A percentile compares a stretch with the other conserved stretches of the same genome.
These are phyloP conservation scores for Magnusiomyces magnusii DNA, from an alignment of 1,139 yeast species.

Conservation along the genomic window DNA sequence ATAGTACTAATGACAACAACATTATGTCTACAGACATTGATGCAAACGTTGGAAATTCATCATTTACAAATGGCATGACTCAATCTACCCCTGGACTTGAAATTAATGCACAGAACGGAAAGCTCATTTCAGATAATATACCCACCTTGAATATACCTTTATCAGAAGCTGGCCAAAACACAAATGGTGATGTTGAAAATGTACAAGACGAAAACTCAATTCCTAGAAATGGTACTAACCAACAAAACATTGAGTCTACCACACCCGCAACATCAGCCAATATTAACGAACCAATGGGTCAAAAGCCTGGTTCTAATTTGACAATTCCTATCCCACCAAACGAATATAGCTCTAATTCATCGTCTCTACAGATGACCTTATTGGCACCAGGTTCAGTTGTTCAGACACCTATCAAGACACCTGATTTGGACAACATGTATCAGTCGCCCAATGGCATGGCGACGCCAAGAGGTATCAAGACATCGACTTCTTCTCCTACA, in stretches of 20 bases:
- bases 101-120: neutral
- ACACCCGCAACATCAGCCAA: neutral
- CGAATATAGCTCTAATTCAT: neutral
- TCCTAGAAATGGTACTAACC: neutral
- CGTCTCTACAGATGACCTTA: neutral
- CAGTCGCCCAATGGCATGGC: neutral
- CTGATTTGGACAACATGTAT: neutral
- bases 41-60: neutral
- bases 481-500: neutral
- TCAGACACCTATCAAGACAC: neutral
- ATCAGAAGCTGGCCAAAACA: too few species aligned
- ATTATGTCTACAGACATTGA: neutral
- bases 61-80: neutral
- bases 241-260: neutral
- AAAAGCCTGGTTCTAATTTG: neutral
- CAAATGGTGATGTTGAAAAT: neutral
- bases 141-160: neutral
- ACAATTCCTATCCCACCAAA: conserved; percentile 2
- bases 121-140: neutral
- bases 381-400: neutral
- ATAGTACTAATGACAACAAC: neutral
- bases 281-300: neutral
- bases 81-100: neutral
- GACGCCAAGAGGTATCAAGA: neutral
- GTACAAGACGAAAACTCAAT: neutral